These are phyloP conservation scores for Trebouxiophyceae sp. DNA, from an alignment of 163 green algal genomes.

Conservation along the genomic window DNA sequence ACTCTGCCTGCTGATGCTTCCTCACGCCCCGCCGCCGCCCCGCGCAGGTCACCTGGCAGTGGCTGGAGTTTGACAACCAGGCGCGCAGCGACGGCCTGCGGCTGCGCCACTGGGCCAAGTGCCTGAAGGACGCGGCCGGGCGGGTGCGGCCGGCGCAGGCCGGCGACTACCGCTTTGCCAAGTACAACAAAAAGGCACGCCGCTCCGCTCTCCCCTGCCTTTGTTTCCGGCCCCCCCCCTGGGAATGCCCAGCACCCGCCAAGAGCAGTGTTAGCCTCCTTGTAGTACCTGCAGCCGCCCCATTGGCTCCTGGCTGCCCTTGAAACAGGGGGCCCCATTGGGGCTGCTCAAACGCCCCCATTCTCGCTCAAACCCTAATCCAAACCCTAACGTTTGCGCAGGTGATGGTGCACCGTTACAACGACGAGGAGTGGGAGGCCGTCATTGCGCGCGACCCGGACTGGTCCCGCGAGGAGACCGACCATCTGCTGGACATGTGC, in stretches of 20 bases:
- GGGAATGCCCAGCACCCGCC: no score
- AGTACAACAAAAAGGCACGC: constrained; percentile 88
- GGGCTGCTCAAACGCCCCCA: no score
- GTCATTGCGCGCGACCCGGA: constrained; percentile 46
- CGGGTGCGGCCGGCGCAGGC: constrained; percentile 52
- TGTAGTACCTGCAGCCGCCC: no score
- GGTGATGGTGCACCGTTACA: constrained; percentile 58
- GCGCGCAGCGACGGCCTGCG: constrained; percentile 68
- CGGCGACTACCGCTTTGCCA: constrained; percentile 78
- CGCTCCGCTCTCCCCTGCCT: no score
- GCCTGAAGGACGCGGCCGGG: constrained; percentile 64
- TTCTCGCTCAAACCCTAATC: no score
- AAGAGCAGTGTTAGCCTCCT: no score
- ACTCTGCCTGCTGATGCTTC: no score
- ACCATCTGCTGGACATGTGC: constrained; percentile 86
- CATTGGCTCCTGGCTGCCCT: no score
- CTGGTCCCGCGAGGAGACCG: constrained; percentile 85
- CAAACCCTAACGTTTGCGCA: no score
- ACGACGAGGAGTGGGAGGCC: constrained; percentile 80
- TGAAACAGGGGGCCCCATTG: no score
- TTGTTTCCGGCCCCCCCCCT: no score
- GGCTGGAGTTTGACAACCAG: constrained; percentile 69
- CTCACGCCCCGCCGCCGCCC: no score
- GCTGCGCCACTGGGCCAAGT: constrained; percentile 88
- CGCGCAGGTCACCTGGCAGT: constrained; percentile 55